Conservation (phyloP, 495 filamentous ascomycete genomes). For the Daldinia grandis region DNA sequence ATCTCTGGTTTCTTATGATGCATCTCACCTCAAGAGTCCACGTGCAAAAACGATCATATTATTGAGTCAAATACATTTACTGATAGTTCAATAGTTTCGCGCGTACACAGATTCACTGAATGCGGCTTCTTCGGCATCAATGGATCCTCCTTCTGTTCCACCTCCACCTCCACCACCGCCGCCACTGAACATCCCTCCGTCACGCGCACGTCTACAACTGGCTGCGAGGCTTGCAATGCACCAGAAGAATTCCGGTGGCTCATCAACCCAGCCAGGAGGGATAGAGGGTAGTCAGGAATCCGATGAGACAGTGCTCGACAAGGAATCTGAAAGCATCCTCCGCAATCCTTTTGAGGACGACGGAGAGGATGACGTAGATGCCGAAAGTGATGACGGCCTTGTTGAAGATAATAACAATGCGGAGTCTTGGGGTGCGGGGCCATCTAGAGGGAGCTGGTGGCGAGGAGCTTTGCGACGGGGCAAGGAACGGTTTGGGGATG, state of each 20-base stretch:
- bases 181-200: conserved; percentile 80
- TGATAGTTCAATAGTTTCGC: conserved; percentile 52
- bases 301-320: conserved; percentile 37
- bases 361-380: conserved; percentile 56
- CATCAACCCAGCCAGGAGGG: conserved; percentile 46
- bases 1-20: not conserved
- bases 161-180: conserved; percentile 66
- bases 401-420: conserved; percentile 48
- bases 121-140: conserved; percentile 47
- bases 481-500: conserved; percentile 55
- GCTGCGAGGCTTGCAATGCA: conserved; percentile 83
- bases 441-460: conserved; percentile 57
- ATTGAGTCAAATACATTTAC: conserved; percentile 2
- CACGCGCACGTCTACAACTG: conserved; percentile 85
- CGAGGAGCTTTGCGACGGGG: conserved; percentile 50
- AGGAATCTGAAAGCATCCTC: conserved; percentile 39
- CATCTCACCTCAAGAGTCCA: not conserved
- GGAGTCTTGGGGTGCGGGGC: conserved; percentile 44
- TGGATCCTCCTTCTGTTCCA: conserved; percentile 60
- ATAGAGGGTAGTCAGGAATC: conserved; percentile 40
- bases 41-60: not conserved
- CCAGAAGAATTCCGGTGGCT: conserved; percentile 65
- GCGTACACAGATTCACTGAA: conserved; percentile 60
- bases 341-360: conserved; percentile 61
- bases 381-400: conserved; percentile 54